These are phyloP conservation scores for Neofusicoccum cordaticola DNA, from an alignment of 2,329 filamentous ascomycete genomes.

Conservation along the genomic window DNA sequence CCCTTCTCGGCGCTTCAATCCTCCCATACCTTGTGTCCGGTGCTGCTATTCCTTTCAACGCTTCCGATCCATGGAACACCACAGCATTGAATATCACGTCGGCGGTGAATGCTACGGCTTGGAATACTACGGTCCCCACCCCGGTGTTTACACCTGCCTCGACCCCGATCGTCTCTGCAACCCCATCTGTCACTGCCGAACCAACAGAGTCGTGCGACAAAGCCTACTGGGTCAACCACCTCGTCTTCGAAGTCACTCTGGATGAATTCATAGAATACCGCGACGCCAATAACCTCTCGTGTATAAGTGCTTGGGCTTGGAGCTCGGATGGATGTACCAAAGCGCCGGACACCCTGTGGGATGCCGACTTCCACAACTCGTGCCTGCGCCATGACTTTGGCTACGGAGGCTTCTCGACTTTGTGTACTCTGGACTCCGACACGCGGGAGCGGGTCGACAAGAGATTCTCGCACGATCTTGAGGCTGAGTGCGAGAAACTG, in stretches of 20 bases:
- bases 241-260: not conserved
- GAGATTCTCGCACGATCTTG: not conserved
- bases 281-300: not conserved
- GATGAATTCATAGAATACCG: conserved; percentile 1
- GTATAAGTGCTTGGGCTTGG: not conserved
- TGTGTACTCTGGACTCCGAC: not conserved
- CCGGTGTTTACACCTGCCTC: not conserved
- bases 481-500: not conserved
- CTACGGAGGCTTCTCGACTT: not conserved
- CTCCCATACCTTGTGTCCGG: not conserved
- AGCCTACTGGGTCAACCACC: not conserved
- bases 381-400: conserved; percentile 11
- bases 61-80: not conserved
- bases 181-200: not conserved
- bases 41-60: not conserved
- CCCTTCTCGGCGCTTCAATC: not conserved
- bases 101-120: not conserved
- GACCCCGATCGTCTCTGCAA: not conserved
- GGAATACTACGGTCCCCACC: not conserved
- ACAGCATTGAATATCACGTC: not conserved
- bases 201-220: not conserved
- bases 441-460: not conserved
- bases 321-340: not conserved
- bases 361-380: not conserved
- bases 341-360: not conserved